Conservation (phyloP, 1,139 yeast genomes). For the Kurtzmaniella quercitrusa region DNA sequence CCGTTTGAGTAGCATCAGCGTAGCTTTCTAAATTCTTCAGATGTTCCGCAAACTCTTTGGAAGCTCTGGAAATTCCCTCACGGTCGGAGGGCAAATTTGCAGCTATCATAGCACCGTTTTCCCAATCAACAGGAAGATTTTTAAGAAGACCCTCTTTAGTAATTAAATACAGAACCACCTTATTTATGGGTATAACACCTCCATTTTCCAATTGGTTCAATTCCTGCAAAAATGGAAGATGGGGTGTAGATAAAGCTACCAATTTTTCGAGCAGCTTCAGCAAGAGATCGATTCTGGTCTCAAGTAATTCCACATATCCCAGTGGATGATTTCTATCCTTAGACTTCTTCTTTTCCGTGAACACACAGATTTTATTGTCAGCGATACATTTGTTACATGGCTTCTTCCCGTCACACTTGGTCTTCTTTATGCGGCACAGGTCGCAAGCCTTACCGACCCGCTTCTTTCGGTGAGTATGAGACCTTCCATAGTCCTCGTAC, state of each 20-base stretch:
- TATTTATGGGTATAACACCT: conserved; percentile 43
- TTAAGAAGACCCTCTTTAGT: conserved; percentile 32
- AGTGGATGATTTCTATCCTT: conserved; percentile 60
- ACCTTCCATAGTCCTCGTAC: conserved; percentile 7
- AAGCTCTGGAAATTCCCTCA: conserved; percentile 21
- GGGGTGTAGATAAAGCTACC: conserved; percentile 32
- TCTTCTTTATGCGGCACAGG: conserved; percentile 69
- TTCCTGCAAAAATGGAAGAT: conserved; percentile 28
- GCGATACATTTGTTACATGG: conserved; percentile 68
- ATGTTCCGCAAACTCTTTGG: conserved; percentile 33
- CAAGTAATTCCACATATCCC: conserved; percentile 69
- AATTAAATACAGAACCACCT: conserved; percentile 43
- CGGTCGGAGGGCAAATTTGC: conserved; percentile 23
- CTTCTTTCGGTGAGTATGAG: conserved; percentile 43
- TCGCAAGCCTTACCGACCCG: conserved; percentile 83
- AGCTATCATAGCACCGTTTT: conserved; percentile 39
- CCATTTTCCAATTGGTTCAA: conserved; percentile 11
- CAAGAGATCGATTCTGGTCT: conserved; percentile 60
- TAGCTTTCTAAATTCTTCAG: conserved; percentile 12
- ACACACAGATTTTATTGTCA: conserved; percentile 73
- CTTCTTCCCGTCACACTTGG: conserved; percentile 74
- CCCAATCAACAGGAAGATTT: conserved; percentile 44
- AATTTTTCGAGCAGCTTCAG: conserved; percentile 51
- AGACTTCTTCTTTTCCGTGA: conserved; percentile 61
- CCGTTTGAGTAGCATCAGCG: background rate